Conservation (phyloP, 768 basidiomycete species). For the Mycena maculata region DNA sequence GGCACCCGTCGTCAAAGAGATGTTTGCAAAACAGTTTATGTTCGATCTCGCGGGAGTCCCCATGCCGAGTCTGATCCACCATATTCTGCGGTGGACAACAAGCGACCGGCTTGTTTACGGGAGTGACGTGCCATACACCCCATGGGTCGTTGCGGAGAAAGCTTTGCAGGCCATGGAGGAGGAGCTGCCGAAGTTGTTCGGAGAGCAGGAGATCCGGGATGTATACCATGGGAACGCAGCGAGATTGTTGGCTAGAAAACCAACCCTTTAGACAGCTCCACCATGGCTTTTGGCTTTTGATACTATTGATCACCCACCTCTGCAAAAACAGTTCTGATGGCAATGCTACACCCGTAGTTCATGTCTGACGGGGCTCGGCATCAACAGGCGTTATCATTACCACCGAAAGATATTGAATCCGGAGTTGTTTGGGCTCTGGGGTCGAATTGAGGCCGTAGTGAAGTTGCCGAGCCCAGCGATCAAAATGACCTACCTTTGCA, state of each 20-base stretch:
- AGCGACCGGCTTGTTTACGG: slow-evolving; percentile 14
- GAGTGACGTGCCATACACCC: slow-evolving; percentile 12
- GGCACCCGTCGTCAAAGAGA: slow-evolving; percentile 2
- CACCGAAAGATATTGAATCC: too few species aligned
- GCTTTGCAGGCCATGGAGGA: background rate
- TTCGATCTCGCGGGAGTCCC: slow-evolving; percentile 19
- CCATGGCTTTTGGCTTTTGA: too few species aligned
- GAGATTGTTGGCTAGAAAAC: slow-evolving; percentile 3
- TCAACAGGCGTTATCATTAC: too few species aligned
- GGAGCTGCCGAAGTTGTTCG: slow-evolving; percentile 20
- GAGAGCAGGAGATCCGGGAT: slow-evolving; percentile 19
- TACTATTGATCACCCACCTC: too few species aligned
- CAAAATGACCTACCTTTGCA: too few species aligned
- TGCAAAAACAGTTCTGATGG: too few species aligned
- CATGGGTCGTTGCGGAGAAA: slow-evolving; percentile 1
- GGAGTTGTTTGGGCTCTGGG: too few species aligned
- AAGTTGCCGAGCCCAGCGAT: too few species aligned
- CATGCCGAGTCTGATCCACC: slow-evolving; percentile 25
- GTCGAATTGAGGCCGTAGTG: too few species aligned
- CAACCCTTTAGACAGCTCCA: too few species aligned
- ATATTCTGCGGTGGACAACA: slow-evolving; percentile 7
- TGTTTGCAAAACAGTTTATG: slow-evolving; percentile 24
- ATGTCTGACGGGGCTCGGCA: too few species aligned
- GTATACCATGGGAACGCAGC: slow-evolving; percentile 15
- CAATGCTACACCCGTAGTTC: too few species aligned